These are phyloP conservation scores for Biscutella laevigata DNA, from an alignment of 441 rosid genomes.

Conservation along the genomic window DNA sequence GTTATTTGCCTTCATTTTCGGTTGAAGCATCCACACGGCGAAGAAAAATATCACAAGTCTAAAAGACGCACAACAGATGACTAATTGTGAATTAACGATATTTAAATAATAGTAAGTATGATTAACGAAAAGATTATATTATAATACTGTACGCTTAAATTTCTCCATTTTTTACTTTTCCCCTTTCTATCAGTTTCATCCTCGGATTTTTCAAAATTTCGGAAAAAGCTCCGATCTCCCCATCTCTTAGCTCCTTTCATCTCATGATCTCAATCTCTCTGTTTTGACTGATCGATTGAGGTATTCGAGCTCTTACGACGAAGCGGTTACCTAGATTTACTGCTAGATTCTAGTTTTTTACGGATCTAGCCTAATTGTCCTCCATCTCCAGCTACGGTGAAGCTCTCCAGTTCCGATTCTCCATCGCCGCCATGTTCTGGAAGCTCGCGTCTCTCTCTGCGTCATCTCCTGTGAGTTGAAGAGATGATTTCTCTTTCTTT, in stretches of 20 bases:
- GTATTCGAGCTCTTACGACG: slow-evolving; percentile 11
- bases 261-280: slow-evolving; percentile 20
- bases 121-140: no score
- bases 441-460: slow-evolving; percentile 75
- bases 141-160: no score
- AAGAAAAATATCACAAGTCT: no score
- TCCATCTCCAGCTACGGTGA: slow-evolving; percentile 19
- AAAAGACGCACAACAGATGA: no score
- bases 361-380: slow-evolving; percentile 40
- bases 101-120: no score
- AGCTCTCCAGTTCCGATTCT: slow-evolving; percentile 3
- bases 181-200: no score
- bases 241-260: background rate
- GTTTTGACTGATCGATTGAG: slow-evolving; percentile 20
- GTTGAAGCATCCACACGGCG: no score
- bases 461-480: slow-evolving; percentile 67
- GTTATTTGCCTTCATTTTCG: no score
- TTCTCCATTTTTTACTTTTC: no score
- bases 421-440: slow-evolving; percentile 59
- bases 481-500: background rate
- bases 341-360: slow-evolving; percentile 20
- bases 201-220: no score
- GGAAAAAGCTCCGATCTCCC: slow-evolving; percentile 8
- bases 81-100: no score
- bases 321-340: slow-evolving; percentile 37